Evolutionary conservation across 2,329 filamentous ascomycete genomes (phyloP), one percentile per base, ranked within the genome.

Genomic region (Colletotrichum gloeosporioides): DNA sequence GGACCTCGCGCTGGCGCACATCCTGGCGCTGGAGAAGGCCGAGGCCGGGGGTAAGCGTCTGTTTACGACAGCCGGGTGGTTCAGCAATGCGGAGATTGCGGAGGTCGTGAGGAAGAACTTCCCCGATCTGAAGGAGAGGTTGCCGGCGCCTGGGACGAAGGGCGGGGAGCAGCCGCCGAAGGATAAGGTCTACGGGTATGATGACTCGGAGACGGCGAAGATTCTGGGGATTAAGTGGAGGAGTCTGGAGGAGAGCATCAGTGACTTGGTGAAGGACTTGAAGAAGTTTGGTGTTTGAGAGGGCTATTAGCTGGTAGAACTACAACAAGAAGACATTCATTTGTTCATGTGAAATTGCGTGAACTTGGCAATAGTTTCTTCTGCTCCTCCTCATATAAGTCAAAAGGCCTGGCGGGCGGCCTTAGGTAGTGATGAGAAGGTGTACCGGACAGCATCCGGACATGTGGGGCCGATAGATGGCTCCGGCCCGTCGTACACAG

Each of bases 191-290:
- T 93, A 89, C 82, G 85, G 85, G 76, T 90, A 88, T 73, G 89
- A 94, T 81, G 94, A 92, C 81, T 87, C 86, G 67, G 88, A 88
- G 80, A 91, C 91, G 2, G 89, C 88, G 31, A 88, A 91, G 80
- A 79, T 93, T 63, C 82, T 95, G 75, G 92, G 92, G 1, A 88
- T 94, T 65, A 84, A 93, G 75, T 95, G 91, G 87, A 91, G 86
- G 77, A 82, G 85, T 6, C 80, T 95, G 39, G 92, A 95, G 83
- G 87, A 93, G 84, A 89, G 87, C 32, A 87, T 93, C 32, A 86
- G 89, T 8, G 93, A 95, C 80, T 89, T 92, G 8, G 88, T 94
- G 22, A 82, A 82, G 69, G 80, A 78, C 1, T 74, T 84, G 12
- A 73, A 80, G 68, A 76, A 77, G 1, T 75, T 83, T 10, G 83